Conservation (phyloP, 2,329 filamentous ascomycete species). For the Penicillium nordicum region DNA sequence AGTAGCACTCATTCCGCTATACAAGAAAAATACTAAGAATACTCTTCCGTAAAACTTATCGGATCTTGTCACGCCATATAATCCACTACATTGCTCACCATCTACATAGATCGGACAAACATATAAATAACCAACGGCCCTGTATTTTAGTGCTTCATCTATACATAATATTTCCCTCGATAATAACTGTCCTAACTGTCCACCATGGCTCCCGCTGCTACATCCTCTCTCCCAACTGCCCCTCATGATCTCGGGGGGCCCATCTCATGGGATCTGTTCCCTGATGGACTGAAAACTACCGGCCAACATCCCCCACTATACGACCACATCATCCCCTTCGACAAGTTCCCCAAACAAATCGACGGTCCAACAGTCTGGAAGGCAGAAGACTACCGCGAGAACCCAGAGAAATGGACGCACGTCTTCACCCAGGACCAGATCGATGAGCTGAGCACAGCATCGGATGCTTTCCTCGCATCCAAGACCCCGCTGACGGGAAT, state of each 20-base stretch:
- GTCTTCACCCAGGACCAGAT: constrained; percentile 64
- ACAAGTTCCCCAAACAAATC: constrained; percentile 68
- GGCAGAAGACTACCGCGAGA: constrained; percentile 59
- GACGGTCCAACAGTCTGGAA: constrained; percentile 71
- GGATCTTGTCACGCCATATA: constrained; percentile 28
- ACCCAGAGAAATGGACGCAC: constrained; percentile 70
- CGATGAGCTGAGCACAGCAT: constrained; percentile 61
- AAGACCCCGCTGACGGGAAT: constrained; percentile 70
- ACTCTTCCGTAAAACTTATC: not conserved
- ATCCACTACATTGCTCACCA: constrained; percentile 26
- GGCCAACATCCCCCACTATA: constrained; percentile 71
- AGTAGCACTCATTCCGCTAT: not conserved
- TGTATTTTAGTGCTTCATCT: not conserved
- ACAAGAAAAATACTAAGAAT: not conserved
- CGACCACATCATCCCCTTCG: constrained; percentile 62
- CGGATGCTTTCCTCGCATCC: constrained; percentile 66
- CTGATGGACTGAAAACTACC: constrained; percentile 64
- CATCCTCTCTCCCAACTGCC: constrained; percentile 34
- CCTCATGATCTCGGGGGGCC: constrained; percentile 39
- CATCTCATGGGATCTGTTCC: constrained; percentile 52
- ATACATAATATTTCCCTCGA: not conserved
- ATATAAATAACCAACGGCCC: constrained; percentile 16
- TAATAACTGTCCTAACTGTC: not conserved
- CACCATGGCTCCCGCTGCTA: constrained; percentile 42
- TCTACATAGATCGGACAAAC: not conserved